Conservation (phyloP, 805 yeast species). For the Spencermartinsiella europaea region DNA sequence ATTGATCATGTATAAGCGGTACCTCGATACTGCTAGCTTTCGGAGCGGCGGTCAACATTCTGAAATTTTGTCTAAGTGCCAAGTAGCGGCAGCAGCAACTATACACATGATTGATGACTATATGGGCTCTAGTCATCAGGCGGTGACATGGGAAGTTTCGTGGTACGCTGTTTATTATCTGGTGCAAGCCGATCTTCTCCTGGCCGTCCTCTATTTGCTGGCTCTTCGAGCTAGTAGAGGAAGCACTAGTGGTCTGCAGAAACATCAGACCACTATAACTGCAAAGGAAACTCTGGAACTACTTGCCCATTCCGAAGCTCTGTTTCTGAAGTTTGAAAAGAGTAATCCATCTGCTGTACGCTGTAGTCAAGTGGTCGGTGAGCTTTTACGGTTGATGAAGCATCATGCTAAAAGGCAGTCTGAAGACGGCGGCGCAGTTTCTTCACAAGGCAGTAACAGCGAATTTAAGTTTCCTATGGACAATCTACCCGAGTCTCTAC, state of each 20-base stretch:
- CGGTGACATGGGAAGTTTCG: slow-evolving; percentile 36
- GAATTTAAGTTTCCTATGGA: neutral
- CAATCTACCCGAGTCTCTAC: neutral
- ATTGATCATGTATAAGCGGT: slow-evolving; percentile 47
- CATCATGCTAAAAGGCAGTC: neutral
- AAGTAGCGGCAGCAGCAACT: slow-evolving; percentile 44
- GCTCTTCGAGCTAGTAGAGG: neutral
- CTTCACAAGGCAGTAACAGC: neutral
- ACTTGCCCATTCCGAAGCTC: neutral
- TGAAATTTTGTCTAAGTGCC: slow-evolving; percentile 27
- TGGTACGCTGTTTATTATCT: slow-evolving; percentile 57
- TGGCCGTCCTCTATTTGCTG: slow-evolving; percentile 27
- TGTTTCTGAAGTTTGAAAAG: neutral
- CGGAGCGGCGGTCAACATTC: slow-evolving; percentile 12
- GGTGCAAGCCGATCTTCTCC: slow-evolving; percentile 42
- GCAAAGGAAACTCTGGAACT: neutral
- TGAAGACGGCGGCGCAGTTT: neutral
- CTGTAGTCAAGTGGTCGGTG: neutral
- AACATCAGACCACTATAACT: neutral
- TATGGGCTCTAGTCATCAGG: slow-evolving; percentile 25
- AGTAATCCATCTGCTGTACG: neutral
- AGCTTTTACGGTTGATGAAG: neutral
- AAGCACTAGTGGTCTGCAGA: too few species aligned
- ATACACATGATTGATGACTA: slow-evolving; percentile 37
- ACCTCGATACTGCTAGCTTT: slow-evolving; percentile 44